Percentiles rank a stretch among this genome's conserved stretches.
Evolutionary conservation across 164 flowering plant genomes (phyloP).

Genomic region (Houttuynia cordata): DNA sequence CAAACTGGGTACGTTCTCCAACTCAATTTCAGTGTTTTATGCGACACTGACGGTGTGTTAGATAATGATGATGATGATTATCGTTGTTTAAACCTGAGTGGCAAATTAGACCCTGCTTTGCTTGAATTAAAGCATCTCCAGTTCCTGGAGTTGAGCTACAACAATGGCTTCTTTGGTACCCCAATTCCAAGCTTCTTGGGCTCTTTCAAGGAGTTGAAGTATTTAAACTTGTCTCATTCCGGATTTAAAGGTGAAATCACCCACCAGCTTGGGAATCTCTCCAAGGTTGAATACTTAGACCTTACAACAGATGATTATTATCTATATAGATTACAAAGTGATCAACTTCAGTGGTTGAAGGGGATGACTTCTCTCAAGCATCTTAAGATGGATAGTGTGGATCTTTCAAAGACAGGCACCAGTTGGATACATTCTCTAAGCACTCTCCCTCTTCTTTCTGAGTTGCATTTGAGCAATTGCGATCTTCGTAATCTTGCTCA

Average conservation of each 20-base stretch:
- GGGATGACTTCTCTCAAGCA: background rate
- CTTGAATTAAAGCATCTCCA: conserved; percentile 4
- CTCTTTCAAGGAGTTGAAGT: conserved; percentile 3
- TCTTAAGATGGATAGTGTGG: background rate
- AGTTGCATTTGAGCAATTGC: background rate
- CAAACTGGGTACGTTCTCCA: too few species aligned
- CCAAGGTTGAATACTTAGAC: conserved; percentile 3
- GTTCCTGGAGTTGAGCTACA: conserved; percentile 5
- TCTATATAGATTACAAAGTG: background rate
- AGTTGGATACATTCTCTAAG: background rate
- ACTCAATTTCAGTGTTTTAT: too few species aligned
- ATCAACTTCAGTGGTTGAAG: background rate
- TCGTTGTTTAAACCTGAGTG: background rate
- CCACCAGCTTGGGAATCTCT: conserved; percentile 9
- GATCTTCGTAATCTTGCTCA: background rate
- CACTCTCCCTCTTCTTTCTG: background rate
- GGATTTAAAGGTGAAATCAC: conserved; percentile 4
- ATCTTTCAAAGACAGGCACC: background rate
- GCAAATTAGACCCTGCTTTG: conserved; percentile 6
- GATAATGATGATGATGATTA: too few species aligned
- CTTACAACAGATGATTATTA: background rate
- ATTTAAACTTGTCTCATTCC: conserved; percentile 1
- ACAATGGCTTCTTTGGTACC: background rate
- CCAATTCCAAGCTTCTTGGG: conserved; percentile 7
- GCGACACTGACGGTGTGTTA: too few species aligned